Percentiles rank a stretch among this genome's conserved stretches.
These are phyloP conservation scores for Hemileccinum rubropunctum DNA, from an alignment of 768 basidiomycete species.

Conservation along the genomic window DNA sequence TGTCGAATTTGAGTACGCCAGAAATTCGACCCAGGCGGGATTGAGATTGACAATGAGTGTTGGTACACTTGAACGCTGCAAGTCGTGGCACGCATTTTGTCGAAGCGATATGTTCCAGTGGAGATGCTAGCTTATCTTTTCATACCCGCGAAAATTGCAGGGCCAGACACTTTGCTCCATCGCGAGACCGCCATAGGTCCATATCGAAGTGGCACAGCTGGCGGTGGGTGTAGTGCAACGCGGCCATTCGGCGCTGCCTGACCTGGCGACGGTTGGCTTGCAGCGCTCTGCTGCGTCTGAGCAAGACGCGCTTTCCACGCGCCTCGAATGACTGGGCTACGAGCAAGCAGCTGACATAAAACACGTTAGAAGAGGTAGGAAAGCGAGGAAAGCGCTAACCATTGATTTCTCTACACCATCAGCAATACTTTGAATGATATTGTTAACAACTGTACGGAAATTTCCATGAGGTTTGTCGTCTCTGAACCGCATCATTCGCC, in stretches of 20 bases:
- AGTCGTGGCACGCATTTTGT: slow-evolving; percentile 4
- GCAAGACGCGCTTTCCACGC: slow-evolving; percentile 71
- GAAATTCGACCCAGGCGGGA: neutral
- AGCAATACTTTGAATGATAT: slow-evolving; percentile 85
- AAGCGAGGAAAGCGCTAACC: slow-evolving; percentile 45
- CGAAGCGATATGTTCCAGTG: neutral
- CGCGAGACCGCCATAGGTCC: slow-evolving; percentile 62
- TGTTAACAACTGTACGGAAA: slow-evolving; percentile 77
- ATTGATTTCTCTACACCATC: slow-evolving; percentile 91
- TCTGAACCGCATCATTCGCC: slow-evolving; percentile 92
- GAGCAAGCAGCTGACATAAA: slow-evolving; percentile 58
- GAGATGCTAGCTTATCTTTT: slow-evolving; percentile 45
- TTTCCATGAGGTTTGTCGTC: slow-evolving; percentile 95
- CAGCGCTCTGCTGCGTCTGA: slow-evolving; percentile 31
- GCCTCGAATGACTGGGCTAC: slow-evolving; percentile 59
- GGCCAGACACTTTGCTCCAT: slow-evolving; percentile 77
- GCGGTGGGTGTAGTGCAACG: slow-evolving; percentile 18
- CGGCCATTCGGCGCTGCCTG: slow-evolving; percentile 22
- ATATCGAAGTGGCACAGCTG: slow-evolving; percentile 39
- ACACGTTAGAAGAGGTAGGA: slow-evolving; percentile 9
- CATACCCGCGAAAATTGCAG: slow-evolving; percentile 59
- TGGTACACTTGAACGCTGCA: slow-evolving; percentile 5
- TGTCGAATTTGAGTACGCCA: slow-evolving; percentile 6
- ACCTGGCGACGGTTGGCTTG: slow-evolving; percentile 20
- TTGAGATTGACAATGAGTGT: neutral